Evolutionary conservation across 2,329 filamentous ascomycete genomes (phyloP).

Genomic region (Neobulgaria alba): DNA sequence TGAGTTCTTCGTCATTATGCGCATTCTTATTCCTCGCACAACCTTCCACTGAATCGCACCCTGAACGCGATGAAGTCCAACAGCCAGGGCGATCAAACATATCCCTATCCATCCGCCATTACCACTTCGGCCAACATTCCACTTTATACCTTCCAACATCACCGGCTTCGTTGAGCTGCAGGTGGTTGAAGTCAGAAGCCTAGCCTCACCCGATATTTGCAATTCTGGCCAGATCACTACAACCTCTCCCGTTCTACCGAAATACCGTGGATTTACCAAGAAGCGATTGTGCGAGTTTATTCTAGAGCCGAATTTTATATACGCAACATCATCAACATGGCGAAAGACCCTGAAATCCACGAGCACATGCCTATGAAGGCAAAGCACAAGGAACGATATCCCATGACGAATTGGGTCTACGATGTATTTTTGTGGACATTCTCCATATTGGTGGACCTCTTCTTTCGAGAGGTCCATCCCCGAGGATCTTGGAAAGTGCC

Average conservation of each 20-base stretch:
- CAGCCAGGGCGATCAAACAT: no score
- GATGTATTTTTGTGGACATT: slow-evolving; percentile 71
- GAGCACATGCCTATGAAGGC: slow-evolving; percentile 3
- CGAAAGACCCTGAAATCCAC: not conserved
- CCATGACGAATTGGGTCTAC: slow-evolving; percentile 67
- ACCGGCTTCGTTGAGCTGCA: not conserved
- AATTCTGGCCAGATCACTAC: not conserved
- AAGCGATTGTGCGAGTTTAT: no score
- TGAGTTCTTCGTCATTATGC: no score
- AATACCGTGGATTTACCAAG: no score
- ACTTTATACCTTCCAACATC: not conserved
- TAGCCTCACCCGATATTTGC: not conserved
- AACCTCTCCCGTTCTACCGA: not conserved
- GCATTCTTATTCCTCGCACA: no score
- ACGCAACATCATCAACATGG: not conserved
- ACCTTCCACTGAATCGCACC: no score
- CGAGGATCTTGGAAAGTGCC: slow-evolving; percentile 93
- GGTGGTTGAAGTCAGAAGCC: not conserved
- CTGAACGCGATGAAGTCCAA: no score
- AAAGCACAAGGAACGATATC: slow-evolving; percentile 47
- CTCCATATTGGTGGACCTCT: slow-evolving; percentile 82
- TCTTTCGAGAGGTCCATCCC: slow-evolving; percentile 96
- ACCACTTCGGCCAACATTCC: not conserved
- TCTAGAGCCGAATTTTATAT: no score
- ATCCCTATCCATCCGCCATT: no score